Base-by-base conservation (phyloP, 2,329 filamentous ascomycete genomes). In the Fusarium mundagurra region DNA sequence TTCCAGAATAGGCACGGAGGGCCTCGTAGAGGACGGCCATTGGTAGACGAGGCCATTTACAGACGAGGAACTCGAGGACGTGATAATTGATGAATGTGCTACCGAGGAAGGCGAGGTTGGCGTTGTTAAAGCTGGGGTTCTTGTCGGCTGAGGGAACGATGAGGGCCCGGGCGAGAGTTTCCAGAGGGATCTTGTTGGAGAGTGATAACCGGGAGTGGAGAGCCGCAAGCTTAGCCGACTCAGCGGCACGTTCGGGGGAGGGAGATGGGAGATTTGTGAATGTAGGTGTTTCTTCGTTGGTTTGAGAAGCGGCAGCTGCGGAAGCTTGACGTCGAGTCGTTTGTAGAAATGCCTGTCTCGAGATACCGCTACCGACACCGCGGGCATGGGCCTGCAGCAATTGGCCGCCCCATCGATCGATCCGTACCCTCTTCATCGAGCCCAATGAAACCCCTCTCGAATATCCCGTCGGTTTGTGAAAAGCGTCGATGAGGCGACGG, bases 141-240 rank as follows among this genome's bases (percentile, higher is more conserved):
- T 89, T 82, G 82, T 98, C 96, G 69, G 96, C 96, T 27, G 95
- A 95, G 38, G 92, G 86, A 82, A 98, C 93, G 79, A 98, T 90
- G 71, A 99, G 91, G 61, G 94, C 91, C 70, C 96, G 91, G 70
- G 94, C 95, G 75, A 99, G 90, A 10, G 94, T 96, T 85, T 96
- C 89, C 69, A 97, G 85, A 41, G 96, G 96, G 72, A 98, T 89
- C 84, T 93, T 93, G 72, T 90, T 88, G 31, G 95, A 92, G 64
- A 99, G 91, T 45, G 91, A 91, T 71, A 99, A 90, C 83, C 96
- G 93, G 78, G 95, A 94, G 83, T 98, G 95, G 51, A 99, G 90
- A 74, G 96, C 95, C 73, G 95, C 92, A 77, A 99, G 92, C 86
- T 98, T 98, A 72, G 95, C 92, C 53, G 96, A 98, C 75, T 87